Base-by-base conservation (phyloP, 1,284 basidiomycete genomes). In the Pascua guehoae region DNA sequence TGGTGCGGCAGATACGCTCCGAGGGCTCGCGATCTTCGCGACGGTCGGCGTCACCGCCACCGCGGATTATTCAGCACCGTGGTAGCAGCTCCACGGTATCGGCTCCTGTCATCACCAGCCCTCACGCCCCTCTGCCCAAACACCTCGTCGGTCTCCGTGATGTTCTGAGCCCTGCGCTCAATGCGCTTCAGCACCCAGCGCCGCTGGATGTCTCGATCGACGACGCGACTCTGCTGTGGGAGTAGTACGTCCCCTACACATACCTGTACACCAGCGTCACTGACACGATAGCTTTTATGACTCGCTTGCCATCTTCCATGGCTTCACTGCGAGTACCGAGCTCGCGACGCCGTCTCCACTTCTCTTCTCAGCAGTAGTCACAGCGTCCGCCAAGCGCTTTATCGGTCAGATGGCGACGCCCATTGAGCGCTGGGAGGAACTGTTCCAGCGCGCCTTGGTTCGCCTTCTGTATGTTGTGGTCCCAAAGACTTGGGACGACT, bases 251-350 rank as follows among this genome's bases (percentile, higher is more conserved):
- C 12, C 2, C 8, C 15, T 38, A n/a, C 12, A 14, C 16, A 4
- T 48, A 5, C 40, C 7, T 12, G 5, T 17, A 18, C 24, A 32
- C 24, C 24, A 32, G n/a, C n/a, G 7, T 9, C 32, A 41, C 40
- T 39, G 18, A 45, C 43, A 15, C 1, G 10, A 11, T 47, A 62
- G 60, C 41, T 63, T 63, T 43, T 63, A 63, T 56, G 58, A 57
- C 48, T 51, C 53, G 32, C 56, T 63, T 1, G 58, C 61, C 42
- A 60, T 63, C 58, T 63, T 57, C 51, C 59, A 60, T 42, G 61
- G 58, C n/a, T 63, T 63, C 39, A 54, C 56, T 10, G 61, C 58
- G 12, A 47, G 43, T 12, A 54, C 58, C 8, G 56, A 57, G n/a
- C 49, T 54, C 18, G 53, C 52, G 8, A 55, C 61, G 8, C 61